phyloP scores from a whole-genome alignment of 257 asterid genomes.

The Ocimum tenuiflorum region DNA sequence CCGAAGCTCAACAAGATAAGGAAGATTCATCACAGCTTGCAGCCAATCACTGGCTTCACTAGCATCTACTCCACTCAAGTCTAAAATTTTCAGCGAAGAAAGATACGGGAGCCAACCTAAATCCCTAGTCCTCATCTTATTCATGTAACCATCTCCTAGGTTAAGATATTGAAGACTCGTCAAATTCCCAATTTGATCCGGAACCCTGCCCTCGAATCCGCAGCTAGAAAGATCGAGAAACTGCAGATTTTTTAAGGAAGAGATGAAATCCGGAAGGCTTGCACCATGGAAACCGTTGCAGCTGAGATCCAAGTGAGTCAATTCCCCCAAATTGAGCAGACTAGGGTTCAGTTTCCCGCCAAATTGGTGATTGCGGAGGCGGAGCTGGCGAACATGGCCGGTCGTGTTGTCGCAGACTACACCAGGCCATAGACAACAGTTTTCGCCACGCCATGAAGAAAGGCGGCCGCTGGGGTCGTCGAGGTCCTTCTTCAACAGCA shows the following conservation, averaged over 20 bases:
- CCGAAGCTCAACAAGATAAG: neutral
- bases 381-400: slow-evolving; percentile 4
- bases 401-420: slow-evolving; percentile 8
- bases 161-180: slow-evolving; percentile 10
- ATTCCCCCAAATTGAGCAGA: slow-evolving; percentile 10
- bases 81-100: slow-evolving; percentile 17
- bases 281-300: slow-evolving; percentile 14
- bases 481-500: slow-evolving; percentile 15
- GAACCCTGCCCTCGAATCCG: slow-evolving; percentile 19
- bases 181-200: slow-evolving; percentile 23
- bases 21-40: neutral
- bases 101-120: slow-evolving; percentile 7
- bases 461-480: slow-evolving; percentile 18
- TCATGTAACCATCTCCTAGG: neutral
- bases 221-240: slow-evolving; percentile 16
- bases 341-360: slow-evolving; percentile 23
- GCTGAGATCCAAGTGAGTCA: slow-evolving; percentile 27
- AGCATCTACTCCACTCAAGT: slow-evolving; percentile 1
- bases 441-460: slow-evolving; percentile 19
- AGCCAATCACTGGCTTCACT: slow-evolving; percentile 9
- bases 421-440: slow-evolving; percentile 23
- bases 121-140: neutral
- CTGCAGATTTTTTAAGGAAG: slow-evolving; percentile 14
- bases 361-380: slow-evolving; percentile 11
- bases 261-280: slow-evolving; percentile 19